Evolutionary conservation across 805 yeast genomes (phyloP).

Genomic region (Wickerhamiella lipophila): DNA sequence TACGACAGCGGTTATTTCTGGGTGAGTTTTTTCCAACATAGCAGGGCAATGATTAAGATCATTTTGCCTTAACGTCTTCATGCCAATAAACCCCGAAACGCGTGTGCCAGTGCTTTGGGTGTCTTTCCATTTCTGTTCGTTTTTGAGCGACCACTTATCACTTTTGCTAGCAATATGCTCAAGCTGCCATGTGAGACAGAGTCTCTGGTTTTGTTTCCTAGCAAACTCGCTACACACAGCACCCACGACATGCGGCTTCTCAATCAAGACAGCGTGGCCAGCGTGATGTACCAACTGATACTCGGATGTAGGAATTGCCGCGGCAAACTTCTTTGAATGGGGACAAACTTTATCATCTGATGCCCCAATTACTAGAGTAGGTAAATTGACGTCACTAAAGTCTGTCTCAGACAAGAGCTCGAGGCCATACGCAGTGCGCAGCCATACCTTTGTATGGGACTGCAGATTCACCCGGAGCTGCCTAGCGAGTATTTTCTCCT

Average conservation of each 20-base stretch:
- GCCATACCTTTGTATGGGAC: conserved; percentile 40
- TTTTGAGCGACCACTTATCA: conserved; percentile 67
- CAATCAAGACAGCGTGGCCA: conserved; percentile 54
- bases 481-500: conserved; percentile 35
- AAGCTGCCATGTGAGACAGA: conserved; percentile 62
- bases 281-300: conserved; percentile 29
- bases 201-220: conserved; percentile 36
- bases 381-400: conserved; percentile 32
- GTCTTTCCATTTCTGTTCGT: conserved; percentile 57
- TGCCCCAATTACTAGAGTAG: conserved; percentile 49
- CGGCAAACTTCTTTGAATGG: conserved; percentile 24
- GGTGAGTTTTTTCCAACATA: conserved; percentile 38
- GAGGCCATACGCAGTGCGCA: conserved; percentile 43
- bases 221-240: conserved; percentile 42
- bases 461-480: conserved; percentile 66
- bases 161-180: conserved; percentile 40
- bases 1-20: conserved; percentile 44
- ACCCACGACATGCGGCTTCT: conserved; percentile 52
- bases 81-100: conserved; percentile 41
- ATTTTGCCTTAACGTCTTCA: conserved; percentile 61
- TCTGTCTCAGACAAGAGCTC: conserved; percentile 34
- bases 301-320: conserved; percentile 18
- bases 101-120: conserved; percentile 35
- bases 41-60: conserved; percentile 50
- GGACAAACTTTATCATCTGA: conserved; percentile 47